phyloP scores from a whole-genome alignment of 345 rosid genomes.

The Hevea brasiliensis region DNA sequence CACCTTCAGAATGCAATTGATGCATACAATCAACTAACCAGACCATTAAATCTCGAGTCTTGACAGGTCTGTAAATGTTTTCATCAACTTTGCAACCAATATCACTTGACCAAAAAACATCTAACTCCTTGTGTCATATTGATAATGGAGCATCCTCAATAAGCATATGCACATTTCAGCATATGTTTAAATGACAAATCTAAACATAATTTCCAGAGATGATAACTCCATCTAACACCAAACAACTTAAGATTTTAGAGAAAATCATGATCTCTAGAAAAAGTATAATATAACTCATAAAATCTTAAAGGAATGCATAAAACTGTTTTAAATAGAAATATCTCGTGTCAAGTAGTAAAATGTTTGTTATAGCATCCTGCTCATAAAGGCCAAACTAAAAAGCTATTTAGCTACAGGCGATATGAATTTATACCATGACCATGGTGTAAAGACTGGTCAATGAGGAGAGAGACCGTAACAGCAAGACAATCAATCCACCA shows the following conservation, averaged over 20 bases:
- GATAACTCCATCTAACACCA: background rate
- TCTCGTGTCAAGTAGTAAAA: background rate
- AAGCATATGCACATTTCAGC: background rate
- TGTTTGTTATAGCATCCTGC: background rate
- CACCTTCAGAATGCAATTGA: too few species aligned
- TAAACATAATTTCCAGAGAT: too few species aligned
- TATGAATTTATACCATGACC: conserved; percentile 74
- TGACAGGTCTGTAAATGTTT: too few species aligned
- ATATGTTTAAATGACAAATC: background rate
- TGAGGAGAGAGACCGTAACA: conserved; percentile 77
- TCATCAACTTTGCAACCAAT: background rate
- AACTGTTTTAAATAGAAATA: background rate
- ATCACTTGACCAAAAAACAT: background rate
- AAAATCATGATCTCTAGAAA: background rate
- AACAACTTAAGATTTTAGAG: background rate
- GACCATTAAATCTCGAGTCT: too few species aligned
- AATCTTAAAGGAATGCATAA: background rate
- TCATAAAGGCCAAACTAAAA: background rate
- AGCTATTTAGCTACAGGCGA: background rate
- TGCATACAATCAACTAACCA: too few species aligned
- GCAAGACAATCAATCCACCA: conserved; percentile 79
- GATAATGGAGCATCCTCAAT: background rate
- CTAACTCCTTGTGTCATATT: background rate
- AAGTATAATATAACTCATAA: background rate
- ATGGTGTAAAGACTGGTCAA: conserved; percentile 88